A percentile compares a stretch with the other conserved stretches of the same genome.
Evolutionary conservation across 352 stramenopile species (phyloP).

Genomic region (Aphanomyces euteiches): DNA sequence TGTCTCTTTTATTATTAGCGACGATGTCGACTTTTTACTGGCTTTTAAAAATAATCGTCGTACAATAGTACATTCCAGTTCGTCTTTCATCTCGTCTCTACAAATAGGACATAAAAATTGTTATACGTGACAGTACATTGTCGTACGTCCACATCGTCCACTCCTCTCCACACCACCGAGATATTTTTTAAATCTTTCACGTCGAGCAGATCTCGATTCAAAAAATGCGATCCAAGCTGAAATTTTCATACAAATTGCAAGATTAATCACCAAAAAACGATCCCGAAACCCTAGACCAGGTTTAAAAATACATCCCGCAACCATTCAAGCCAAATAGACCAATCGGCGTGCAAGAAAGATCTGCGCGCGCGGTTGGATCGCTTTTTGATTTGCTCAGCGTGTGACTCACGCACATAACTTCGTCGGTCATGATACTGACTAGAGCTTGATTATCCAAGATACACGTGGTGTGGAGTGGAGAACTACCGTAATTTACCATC

Average conservation of each 20-base stretch:
- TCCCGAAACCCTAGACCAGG: background rate
- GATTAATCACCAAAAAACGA: background rate
- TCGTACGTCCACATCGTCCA: no score
- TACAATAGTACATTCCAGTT: slow-evolving; percentile 15
- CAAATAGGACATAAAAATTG: background rate
- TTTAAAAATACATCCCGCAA: slow-evolving; percentile 11
- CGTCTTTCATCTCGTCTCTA: slow-evolving; percentile 1
- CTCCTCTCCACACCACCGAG: background rate
- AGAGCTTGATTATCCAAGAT: background rate
- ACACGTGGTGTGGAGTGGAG: background rate
- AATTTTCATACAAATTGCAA: slow-evolving; percentile 15
- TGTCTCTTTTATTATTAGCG: slow-evolving; percentile 34
- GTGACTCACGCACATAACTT: no score
- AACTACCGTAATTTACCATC: no score
- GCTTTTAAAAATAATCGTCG: slow-evolving; percentile 32
- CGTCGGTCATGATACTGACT: no score
- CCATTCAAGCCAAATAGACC: slow-evolving; percentile 17
- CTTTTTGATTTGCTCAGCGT: background rate
- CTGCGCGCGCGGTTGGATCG: background rate
- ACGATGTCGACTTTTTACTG: slow-evolving; percentile 33
- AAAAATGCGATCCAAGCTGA: slow-evolving; percentile 17
- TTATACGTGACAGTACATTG: background rate
- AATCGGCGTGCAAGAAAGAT: slow-evolving; percentile 9
- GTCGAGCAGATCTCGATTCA: background rate
- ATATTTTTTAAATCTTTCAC: slow-evolving; percentile 7